Base-by-base conservation (phyloP, 352 stramenopile species). In the Thalassiosira hispida region DNA sequence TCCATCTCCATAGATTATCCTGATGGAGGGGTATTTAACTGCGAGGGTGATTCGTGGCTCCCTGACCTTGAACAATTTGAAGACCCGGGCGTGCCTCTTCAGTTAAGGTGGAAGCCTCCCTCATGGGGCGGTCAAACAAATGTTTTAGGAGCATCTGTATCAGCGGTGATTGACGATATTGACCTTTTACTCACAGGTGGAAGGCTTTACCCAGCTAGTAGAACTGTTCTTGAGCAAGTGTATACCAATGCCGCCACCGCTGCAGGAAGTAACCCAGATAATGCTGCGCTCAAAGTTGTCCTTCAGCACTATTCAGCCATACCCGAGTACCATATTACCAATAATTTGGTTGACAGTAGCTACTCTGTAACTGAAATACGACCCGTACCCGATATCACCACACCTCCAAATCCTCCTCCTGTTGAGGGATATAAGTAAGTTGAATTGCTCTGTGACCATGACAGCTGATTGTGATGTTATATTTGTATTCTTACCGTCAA, bases 121-220 rank as follows among this genome's bases (percentile, higher is more conserved):
- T 80, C 66, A 44, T 86, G 79, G 79, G 79, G 79, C 49, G 74
- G 73, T 14, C 12, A n/a, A 52, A 80, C 51, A 22, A 85, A 85
- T 62, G 60, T 79, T 3, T 59, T 77, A n/a, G 56, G 63, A 68
- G 57, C 64, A 56, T 35, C 35, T 9, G 18, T 60, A 40, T 59
- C 51, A 12, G 44, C 20, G 7, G 44, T 90, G 2, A 72, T 92
- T 63, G 42, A 84, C 46, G 77, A 90, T 16, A 73, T 92, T 12
- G 83, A 90, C 67, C 22, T 90, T 1, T 47, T 92, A 16, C 80
- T 92, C n/a, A 90, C 80, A 20, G 73, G 68, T 22, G 83, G 83
- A 42, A 56, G 80, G 20, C 72, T 90, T 12, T 20, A 62, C 62
- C 20, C 35, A 47, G 33, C 55, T 16, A 85, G 68, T 27, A 81